Conservation (phyloP, 352 stramenopile species). For the Pythium plurisporium region DNA sequence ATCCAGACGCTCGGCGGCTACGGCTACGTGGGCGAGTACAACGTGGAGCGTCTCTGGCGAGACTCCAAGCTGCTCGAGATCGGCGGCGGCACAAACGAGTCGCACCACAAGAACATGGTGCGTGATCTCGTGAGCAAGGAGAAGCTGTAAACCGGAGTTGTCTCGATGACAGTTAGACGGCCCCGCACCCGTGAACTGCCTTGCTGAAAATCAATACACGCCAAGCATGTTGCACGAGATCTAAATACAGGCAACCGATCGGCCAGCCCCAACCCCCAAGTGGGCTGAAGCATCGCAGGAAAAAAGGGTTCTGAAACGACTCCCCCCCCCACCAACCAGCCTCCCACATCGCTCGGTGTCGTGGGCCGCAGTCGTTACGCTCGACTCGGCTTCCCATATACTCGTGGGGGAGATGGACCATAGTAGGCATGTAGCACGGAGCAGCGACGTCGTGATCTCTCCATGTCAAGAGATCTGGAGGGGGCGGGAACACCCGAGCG, state of each 20-base stretch:
- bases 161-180: too few relatives aligned
- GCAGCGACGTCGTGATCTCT: too few relatives aligned
- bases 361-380: neutral
- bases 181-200: too few relatives aligned
- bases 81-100: constrained; percentile 98
- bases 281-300: constrained; percentile 1
- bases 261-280: too few relatives aligned
- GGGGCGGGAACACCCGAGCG: neutral
- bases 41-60: constrained; percentile 97
- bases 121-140: constrained; percentile 54
- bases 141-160: constrained; percentile 34
- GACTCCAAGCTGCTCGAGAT: constrained; percentile 99
- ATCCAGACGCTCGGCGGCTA: constrained; percentile 98
- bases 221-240: too few relatives aligned
- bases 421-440: too few relatives aligned
- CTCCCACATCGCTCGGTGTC: neutral
- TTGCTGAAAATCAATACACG: too few relatives aligned
- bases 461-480: neutral
- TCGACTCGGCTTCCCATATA: too few relatives aligned
- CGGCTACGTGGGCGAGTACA: constrained; percentile 99
- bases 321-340: neutral
- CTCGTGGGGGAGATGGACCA: too few relatives aligned
- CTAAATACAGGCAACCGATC: too few relatives aligned
- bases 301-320: constrained; percentile 9
- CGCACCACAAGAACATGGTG: constrained; percentile 99